phyloP scores from a whole-genome alignment of 768 basidiomycete species.

The Naematelia aurantialba region DNA sequence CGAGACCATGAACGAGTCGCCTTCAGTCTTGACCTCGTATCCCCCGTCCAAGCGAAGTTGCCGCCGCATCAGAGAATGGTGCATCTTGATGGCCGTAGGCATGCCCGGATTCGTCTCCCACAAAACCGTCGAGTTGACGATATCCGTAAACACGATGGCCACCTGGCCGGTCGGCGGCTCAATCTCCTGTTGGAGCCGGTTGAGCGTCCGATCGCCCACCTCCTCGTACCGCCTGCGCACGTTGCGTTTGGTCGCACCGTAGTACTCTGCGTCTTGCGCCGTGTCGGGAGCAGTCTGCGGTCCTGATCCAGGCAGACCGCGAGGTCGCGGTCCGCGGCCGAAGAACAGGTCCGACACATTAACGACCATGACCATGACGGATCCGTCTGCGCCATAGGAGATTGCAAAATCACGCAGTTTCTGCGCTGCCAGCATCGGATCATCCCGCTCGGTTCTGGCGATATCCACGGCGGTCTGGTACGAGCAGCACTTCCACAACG shows the following conservation, averaged over 20 bases:
- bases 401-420: conserved; percentile 95
- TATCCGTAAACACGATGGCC: conserved; percentile 95
- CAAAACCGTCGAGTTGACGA: conserved; percentile 89
- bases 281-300: conserved; percentile 53
- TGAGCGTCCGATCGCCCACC: conserved; percentile 50
- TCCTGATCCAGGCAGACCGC: conserved; percentile 26
- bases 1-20: conserved; percentile 97
- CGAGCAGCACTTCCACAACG: conserved; percentile 88
- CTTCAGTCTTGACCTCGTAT: conserved; percentile 99
- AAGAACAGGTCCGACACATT: conserved; percentile 71
- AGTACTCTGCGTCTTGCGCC: conserved; percentile 33
- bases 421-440: conserved; percentile 88
- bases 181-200: conserved; percentile 67
- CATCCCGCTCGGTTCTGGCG: conserved; percentile 66
- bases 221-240: conserved; percentile 41
- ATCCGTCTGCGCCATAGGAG: conserved; percentile 89
- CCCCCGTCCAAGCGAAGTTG: conserved; percentile 85
- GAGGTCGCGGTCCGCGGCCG: conserved; percentile 50
- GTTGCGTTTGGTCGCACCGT: conserved; percentile 26
- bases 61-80: conserved; percentile 80
- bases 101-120: conserved; percentile 97
- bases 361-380: conserved; percentile 97
- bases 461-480: conserved; percentile 97
- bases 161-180: conserved; percentile 79
- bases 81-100: conserved; percentile 85